Conservation (phyloP, 129 eudicot species). For the Escallonia herrerae region DNA sequence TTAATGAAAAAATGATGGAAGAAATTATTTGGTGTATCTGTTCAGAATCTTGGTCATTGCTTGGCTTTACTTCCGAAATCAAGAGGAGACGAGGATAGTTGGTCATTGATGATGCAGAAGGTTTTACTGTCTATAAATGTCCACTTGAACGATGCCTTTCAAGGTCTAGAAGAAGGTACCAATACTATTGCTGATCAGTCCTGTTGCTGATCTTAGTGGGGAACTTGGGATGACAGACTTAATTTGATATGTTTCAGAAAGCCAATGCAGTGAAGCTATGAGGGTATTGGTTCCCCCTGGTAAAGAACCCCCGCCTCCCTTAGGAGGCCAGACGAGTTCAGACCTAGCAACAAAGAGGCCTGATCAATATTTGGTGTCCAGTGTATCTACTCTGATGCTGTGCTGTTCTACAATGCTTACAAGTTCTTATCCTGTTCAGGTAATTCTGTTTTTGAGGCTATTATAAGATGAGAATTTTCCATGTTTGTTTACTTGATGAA, state of each 20-base stretch:
- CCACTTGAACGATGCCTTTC: constrained; percentile 59
- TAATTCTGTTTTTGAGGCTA: constrained; percentile 11
- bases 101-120: constrained; percentile 80
- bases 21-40: neutral
- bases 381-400: constrained; percentile 48
- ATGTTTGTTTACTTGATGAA: no score
- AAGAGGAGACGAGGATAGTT: constrained; percentile 79
- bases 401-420: constrained; percentile 78
- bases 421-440: constrained; percentile 70
- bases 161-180: constrained; percentile 87
- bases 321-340: constrained; percentile 53
- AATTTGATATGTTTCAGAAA: constrained; percentile 37
- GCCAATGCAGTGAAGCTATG: constrained; percentile 35
- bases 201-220: constrained; percentile 6
- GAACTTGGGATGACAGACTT: constrained; percentile 5
- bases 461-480: no score
- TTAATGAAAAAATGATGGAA: neutral
- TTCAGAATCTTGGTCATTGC: constrained; percentile 71
- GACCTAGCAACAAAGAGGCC: constrained; percentile 34
- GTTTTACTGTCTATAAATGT: constrained; percentile 49
- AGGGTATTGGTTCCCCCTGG: constrained; percentile 62
- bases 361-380: constrained; percentile 43
- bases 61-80: constrained; percentile 85
- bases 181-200: neutral
- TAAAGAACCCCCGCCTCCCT: constrained; percentile 63